These are phyloP conservation scores for Neofusicoccum parvum DNA, from an alignment of 2,329 filamentous ascomycete genomes.

Conservation along the genomic window DNA sequence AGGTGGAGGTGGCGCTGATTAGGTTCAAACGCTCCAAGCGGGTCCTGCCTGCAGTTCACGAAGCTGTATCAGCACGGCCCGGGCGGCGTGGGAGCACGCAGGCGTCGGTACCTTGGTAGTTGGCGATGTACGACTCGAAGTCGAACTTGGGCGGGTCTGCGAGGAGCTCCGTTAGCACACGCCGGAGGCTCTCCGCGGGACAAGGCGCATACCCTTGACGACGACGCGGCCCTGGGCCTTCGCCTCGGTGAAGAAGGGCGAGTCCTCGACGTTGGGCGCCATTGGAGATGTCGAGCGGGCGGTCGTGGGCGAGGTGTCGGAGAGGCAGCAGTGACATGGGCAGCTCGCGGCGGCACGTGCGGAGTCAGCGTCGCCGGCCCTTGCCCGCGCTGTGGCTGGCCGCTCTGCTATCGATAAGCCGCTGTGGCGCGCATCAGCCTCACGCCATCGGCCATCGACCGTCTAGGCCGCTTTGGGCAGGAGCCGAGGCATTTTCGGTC, in stretches of 20 bases:
- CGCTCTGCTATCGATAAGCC: too few species aligned
- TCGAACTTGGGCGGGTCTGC: slow-evolving; percentile 84
- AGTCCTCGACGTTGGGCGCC: slow-evolving; percentile 38
- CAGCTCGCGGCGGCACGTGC: neutral
- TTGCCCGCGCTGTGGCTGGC: too few species aligned
- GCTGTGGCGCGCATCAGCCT: too few species aligned
- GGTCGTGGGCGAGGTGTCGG: neutral
- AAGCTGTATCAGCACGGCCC: neutral
- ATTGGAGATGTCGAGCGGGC: slow-evolving; percentile 24
- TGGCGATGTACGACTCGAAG: slow-evolving; percentile 84
- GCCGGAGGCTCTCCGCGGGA: neutral
- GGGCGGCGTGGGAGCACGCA: neutral
- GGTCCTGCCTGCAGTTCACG: slow-evolving; percentile 65
- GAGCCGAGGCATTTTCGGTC: slow-evolving; percentile 11
- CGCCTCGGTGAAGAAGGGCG: slow-evolving; percentile 37
- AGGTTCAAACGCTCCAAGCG: slow-evolving; percentile 78
- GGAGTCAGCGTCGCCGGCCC: neutral
- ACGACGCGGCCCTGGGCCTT: slow-evolving; percentile 31
- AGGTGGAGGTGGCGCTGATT: slow-evolving; percentile 77
- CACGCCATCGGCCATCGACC: too few species aligned
- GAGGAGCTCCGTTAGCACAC: slow-evolving; percentile 7
- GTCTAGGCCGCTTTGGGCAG: neutral
- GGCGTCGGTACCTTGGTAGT: slow-evolving; percentile 72
- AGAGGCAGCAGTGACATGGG: slow-evolving; percentile 12
- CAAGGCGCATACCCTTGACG: slow-evolving; percentile 34